Conservation (phyloP, 768 basidiomycete genomes). For the Boletales sp. region DNA sequence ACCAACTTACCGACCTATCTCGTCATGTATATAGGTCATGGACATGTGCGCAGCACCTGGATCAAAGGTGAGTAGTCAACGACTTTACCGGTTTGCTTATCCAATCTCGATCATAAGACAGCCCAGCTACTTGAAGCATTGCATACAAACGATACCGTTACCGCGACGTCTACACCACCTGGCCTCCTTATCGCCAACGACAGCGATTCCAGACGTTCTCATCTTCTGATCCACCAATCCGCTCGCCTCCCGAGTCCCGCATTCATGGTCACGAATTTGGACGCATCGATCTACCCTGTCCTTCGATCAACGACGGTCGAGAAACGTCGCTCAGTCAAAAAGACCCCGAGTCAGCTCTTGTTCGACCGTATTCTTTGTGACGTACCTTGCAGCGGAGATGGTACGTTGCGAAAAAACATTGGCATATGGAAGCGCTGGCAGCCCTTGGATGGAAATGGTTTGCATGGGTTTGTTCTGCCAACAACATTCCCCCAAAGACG, state of each 20-base stretch:
- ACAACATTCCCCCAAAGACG: background rate
- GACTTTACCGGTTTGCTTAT: background rate
- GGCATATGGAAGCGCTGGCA: slow-evolving; percentile 95
- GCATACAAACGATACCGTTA: slow-evolving; percentile 70
- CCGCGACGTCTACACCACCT: slow-evolving; percentile 63
- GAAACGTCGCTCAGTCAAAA: slow-evolving; percentile 33
- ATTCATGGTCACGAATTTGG: slow-evolving; percentile 93
- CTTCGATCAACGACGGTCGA: slow-evolving; percentile 37
- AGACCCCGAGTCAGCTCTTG: slow-evolving; percentile 49
- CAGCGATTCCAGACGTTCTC: slow-evolving; percentile 88
- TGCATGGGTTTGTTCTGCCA: slow-evolving; percentile 64
- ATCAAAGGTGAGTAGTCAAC: slow-evolving; percentile 62
- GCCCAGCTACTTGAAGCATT: slow-evolving; percentile 95
- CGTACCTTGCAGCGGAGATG: slow-evolving; percentile 97
- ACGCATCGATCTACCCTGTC: slow-evolving; percentile 82
- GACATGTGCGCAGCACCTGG: slow-evolving; percentile 99
- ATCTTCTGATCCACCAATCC: slow-evolving; percentile 97
- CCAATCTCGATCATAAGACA: slow-evolving; percentile 47
- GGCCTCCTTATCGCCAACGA: slow-evolving; percentile 96
- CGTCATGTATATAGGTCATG: slow-evolving; percentile 52
- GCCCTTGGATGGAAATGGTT: slow-evolving; percentile 82
- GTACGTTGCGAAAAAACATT: slow-evolving; percentile 90
- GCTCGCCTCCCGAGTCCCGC: slow-evolving; percentile 88
- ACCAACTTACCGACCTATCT: background rate
- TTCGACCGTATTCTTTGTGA: slow-evolving; percentile 96